Base-by-base conservation (phyloP, 2,329 filamentous ascomycete species). In the Monosporascus sp. region DNA sequence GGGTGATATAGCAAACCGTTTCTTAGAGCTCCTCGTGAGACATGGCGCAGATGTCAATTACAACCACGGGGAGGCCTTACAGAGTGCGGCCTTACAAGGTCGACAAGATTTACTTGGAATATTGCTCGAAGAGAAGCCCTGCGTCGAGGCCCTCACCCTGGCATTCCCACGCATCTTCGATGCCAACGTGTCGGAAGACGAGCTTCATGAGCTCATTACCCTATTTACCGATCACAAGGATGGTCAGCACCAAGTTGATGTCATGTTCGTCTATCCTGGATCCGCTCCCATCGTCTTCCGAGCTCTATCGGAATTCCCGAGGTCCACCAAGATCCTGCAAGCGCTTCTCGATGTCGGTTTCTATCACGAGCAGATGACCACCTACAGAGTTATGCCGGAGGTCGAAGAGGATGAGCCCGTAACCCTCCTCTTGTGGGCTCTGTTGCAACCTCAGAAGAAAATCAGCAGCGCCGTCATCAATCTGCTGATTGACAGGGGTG, bases 361-460 rank as follows among this genome's bases (percentile, higher is more conserved):
- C 55, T 85, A 84, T 60, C 73, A 84, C 53, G 82, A 86, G 53
- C 80, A 84, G 59, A 71, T 72, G 54, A 73, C 73, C 2, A 71
- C 60, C 1, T 73, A 67, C 51, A 71, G 66, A 3, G 70, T 82
- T 2, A 69, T 79, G 52, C 69, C 76, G 0, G 73, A 76, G 11
- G 55, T 76, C 0, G 74, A 77, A 2, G 77, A 80, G 37, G 70
- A 74, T 3, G 84, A 88, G 64, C 69, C 73, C 9, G 74, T 84
- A 45, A 81, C 80, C 2, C 70, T 85, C 2, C 69, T 88, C 7
- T 70, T 79, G 49, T 88, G 84, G 84, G 77, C 82, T 0, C 72
- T 88, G 50, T 69, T 81, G 7, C 83, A 86, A 57, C 81, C 82
- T 0, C 81, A 85, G 57, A 87, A 86, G 65, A 78, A 77, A 56